Evolutionary conservation across 2,329 filamentous ascomycete genomes (phyloP), one percentile per base, ranked within the genome.

Genomic region (Aspergillus glaucus): DNA sequence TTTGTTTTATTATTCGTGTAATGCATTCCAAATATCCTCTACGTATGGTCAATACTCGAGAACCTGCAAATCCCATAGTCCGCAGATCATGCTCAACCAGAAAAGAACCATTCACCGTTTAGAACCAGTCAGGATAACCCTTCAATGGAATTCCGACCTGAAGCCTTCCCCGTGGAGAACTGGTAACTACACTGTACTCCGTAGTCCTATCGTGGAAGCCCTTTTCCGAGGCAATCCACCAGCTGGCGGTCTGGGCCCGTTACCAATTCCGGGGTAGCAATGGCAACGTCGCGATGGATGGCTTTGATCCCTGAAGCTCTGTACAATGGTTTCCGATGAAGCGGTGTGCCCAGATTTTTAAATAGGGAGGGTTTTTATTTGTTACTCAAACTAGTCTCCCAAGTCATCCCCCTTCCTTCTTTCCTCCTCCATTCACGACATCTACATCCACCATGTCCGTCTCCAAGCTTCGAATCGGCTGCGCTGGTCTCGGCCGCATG

Each of bases 401-500:
- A 24, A 34, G 6, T 32, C 10, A 41, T n/a, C 45, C 7, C 12
- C 17, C 36, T 17, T 43, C 12, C 22, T 28, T 6, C 21, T 24
- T 32, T 36, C 8, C 30, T 24, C 26, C 43, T 21, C 22, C 30
- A 37, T 12, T 12, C 32, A 43, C 40, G 15, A 42, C n/a, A 21
- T 41, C 14, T 8, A 42, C 37, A 42, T 24, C 26, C 40, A 51
- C 17, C 45, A 65, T 65, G 62, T 55, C 62, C 40, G 53, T 51
- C 22, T 49, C 50, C 44, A 71, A 61, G 55, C 62, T 76, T 50
- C 69, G 74, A 50, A 61, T 78, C 51, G 75, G 69, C 44, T 73
- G 74, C 43, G 73, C 71, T 39, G 75, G 76, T 43, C 71, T 78
- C 30, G 75, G 75, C 48, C 74, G 75, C 49, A 78, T 78, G 72